Evolutionary conservation across 2,329 filamentous ascomycete species (phyloP), one percentile per base, ranked within the genome.

Genomic region (Epichloe festucae): DNA sequence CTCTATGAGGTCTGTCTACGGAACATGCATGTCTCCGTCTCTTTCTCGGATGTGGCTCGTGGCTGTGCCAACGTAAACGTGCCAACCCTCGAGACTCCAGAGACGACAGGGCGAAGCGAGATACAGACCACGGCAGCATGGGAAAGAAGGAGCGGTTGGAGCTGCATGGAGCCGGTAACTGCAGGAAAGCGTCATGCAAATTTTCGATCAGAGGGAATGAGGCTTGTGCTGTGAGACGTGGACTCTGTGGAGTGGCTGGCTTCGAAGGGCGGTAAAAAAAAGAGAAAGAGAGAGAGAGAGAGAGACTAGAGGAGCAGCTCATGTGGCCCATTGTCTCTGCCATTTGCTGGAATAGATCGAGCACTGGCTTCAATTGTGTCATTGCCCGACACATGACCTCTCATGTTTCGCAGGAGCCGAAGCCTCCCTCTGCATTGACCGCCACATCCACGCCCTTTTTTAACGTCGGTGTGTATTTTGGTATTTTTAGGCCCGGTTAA

Each of bases 161-260:
- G 48, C 39, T 45, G 48, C 35, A 23, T 19, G 39, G 35, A n/a
- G 36, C 42, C 31, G 35, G 31, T 45, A 15, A 17, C 27, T 39
- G 21, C 41, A 45, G 48, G 48, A 38, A 50, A 39, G 41, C 41
- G 34, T 39, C 34, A 45, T 50, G 48, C 40, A 45, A 36, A 27
- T 11, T 14, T 23, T 31, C 14, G 19, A 23, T 19, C 27, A 8
- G 19, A 35, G 19, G 15, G 4, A 19, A 2, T 36, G 14, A 15
- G 36, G 34, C 4, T 47, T n/a, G 19, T 1, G 45, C 12, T 5
- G 34, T 35, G 21, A 41, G 46, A 36, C 48, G 47, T 41, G 38
- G 19, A 38, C 15, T 49, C 10, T 42, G n/a, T 8, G 17, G 27
- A 49, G n/a, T 23, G 47, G 39, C 39, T 23, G 27, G 39, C 12